Percentiles rank a stretch among this genome's conserved stretches.
phyloP scores from a whole-genome alignment of 2,329 filamentous ascomycete species.

The Trichophyton simii region DNA sequence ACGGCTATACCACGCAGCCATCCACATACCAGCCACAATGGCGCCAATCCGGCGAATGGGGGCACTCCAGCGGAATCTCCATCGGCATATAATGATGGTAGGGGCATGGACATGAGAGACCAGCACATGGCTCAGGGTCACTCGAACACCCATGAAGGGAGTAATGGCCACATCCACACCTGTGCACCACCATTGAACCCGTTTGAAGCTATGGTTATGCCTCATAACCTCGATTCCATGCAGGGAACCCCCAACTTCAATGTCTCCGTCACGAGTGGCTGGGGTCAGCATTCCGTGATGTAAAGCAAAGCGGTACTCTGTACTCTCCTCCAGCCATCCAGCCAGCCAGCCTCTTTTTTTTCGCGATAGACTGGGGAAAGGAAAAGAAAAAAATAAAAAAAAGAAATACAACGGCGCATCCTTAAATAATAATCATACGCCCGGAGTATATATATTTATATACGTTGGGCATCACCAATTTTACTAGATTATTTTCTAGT shows the following conservation, averaged over 20 bases:
- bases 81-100: background rate
- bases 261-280: constrained; percentile 21
- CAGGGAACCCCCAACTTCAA: constrained; percentile 15
- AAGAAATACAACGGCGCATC: background rate
- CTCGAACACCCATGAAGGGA: background rate
- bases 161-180: background rate
- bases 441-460: background rate
- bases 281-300: constrained; percentile 10
- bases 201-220: constrained; percentile 11
- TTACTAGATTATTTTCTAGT: background rate
- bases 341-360: no score
- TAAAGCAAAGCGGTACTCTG: constrained; percentile 4
- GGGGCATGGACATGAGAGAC: background rate
- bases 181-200: constrained; percentile 4
- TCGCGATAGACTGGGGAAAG: background rate
- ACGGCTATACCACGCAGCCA: constrained; percentile 33
- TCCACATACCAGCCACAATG: constrained; percentile 20
- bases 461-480: background rate
- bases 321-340: background rate
- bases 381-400: background rate
- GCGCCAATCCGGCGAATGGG: background rate
- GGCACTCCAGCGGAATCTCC: background rate
- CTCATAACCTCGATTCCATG: constrained; percentile 7
- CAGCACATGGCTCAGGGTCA: background rate
- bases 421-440: background rate